phyloP scores from a whole-genome alignment of 108 stramenopile species.

The Seminavis robusta region DNA sequence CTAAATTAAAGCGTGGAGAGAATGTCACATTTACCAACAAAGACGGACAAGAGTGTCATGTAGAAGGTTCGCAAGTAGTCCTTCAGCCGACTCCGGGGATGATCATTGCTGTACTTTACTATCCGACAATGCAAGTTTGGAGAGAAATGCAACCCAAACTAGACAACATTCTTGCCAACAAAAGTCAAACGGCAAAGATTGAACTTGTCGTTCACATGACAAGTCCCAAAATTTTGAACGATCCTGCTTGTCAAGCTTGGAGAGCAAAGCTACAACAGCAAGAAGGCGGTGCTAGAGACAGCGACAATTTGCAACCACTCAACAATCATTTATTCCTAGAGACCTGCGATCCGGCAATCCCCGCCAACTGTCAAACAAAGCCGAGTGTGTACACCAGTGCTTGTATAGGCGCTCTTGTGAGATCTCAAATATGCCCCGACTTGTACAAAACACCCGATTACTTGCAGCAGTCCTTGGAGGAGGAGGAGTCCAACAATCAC shows the following conservation, averaged over 20 bases:
- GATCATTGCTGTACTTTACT: conserved; percentile 59
- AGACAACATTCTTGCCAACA: background rate
- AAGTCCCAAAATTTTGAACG: conserved; percentile 34
- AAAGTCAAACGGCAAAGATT: conserved; percentile 8
- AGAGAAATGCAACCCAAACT: conserved; percentile 32
- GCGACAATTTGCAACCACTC: too few relatives aligned
- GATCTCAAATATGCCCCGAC: conserved; percentile 38
- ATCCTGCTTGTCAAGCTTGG: conserved; percentile 40
- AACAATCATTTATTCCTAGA: conserved; percentile 53
- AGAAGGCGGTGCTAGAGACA: too few relatives aligned
- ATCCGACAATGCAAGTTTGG: conserved; percentile 19
- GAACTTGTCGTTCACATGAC: conserved; percentile 74
- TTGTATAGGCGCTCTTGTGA: conserved; percentile 35
- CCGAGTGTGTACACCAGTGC: conserved; percentile 59
- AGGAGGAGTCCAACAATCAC: too few relatives aligned
- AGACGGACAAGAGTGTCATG: conserved; percentile 34
- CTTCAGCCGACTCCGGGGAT: conserved; percentile 58
- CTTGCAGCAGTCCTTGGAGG: too few relatives aligned
- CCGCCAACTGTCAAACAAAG: conserved; percentile 2
- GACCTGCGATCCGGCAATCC: conserved; percentile 26
- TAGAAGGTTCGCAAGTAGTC: conserved; percentile 66
- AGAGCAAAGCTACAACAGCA: conserved; percentile 40
- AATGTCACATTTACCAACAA: conserved; percentile 63
- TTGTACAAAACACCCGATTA: too few relatives aligned
- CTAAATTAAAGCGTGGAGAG: conserved; percentile 76